These are phyloP conservation scores for Monilinia aucupariae DNA, from an alignment of 2,329 filamentous ascomycete genomes.

Conservation along the genomic window DNA sequence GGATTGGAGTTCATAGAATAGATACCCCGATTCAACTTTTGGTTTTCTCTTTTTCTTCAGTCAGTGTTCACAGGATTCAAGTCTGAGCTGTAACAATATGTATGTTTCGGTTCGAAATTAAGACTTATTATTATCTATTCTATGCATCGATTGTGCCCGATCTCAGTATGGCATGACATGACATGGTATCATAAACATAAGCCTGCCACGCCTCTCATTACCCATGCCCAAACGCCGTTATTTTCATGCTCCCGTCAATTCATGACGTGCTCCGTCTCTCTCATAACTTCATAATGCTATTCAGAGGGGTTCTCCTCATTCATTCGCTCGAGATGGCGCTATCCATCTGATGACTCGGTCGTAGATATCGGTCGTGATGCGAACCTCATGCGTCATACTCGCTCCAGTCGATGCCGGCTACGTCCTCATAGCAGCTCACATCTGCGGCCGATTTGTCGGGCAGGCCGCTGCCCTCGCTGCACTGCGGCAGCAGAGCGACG, in stretches of 20 bases:
- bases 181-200: constrained; percentile 6
- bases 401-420: constrained; percentile 38
- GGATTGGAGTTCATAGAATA: background rate
- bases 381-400: constrained; percentile 26
- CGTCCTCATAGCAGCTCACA: constrained; percentile 41
- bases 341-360: too few species aligned
- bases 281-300: background rate
- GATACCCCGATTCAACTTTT: background rate
- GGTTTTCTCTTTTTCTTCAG: too few species aligned
- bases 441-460: constrained; percentile 40
- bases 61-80: background rate
- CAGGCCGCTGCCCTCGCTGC: constrained; percentile 36
- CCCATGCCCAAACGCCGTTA: background rate
- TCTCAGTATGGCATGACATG: background rate
- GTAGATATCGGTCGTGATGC: too few species aligned
- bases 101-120: background rate
- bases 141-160: constrained; percentile 10
- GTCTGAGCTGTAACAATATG: background rate
- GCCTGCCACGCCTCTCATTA: background rate
- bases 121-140: background rate
- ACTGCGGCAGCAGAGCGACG: constrained; percentile 43
- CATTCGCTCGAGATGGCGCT: too few species aligned
- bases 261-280: background rate
- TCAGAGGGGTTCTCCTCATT: background rate
- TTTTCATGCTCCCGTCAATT: too few species aligned